A percentile compares a stretch with the other conserved stretches of the same genome.
These are phyloP conservation scores for Pleurotus giganteus DNA, from an alignment of 768 basidiomycete species.

Conservation along the genomic window DNA sequence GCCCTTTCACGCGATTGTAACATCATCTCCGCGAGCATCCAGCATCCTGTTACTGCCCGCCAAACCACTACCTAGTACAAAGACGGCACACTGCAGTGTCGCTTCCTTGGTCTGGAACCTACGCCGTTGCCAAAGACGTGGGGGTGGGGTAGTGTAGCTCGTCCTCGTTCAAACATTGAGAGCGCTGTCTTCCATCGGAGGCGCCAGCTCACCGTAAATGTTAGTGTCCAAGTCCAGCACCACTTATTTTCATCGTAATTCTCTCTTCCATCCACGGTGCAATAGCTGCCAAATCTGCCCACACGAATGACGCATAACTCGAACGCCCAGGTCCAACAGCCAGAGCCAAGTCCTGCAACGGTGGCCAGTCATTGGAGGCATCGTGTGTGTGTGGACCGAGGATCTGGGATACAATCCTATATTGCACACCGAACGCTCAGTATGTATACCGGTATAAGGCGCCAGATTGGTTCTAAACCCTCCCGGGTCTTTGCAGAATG, in stretches of 20 bases:
- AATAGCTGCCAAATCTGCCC: conserved; percentile 66
- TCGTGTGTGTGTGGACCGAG: conserved; percentile 41
- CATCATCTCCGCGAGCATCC: conserved; percentile 1
- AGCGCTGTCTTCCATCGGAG: too few species aligned
- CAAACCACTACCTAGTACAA: too few species aligned
- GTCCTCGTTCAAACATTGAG: too few species aligned
- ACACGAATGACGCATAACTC: conserved; percentile 70
- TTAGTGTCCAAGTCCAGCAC: conserved; percentile 61
- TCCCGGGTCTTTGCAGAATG: neutral
- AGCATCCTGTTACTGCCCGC: neutral
- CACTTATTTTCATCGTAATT: conserved; percentile 63
- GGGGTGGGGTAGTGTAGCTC: too few species aligned
- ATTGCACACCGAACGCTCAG: neutral
- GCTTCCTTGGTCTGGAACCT: too few species aligned
- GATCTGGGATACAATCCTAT: conserved; percentile 64
- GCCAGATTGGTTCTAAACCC: too few species aligned
- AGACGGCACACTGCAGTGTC: neutral
- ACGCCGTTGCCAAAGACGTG: too few species aligned
- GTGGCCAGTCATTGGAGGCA: conserved; percentile 27
- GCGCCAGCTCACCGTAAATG: too few species aligned
- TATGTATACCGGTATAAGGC: too few species aligned
- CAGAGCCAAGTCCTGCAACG: conserved; percentile 48
- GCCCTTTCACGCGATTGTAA: neutral
- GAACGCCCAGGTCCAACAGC: conserved; percentile 44
- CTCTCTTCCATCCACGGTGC: conserved; percentile 78